Percentiles rank a stretch among this genome's conserved stretches.
These are phyloP conservation scores for Paulownia fortunei DNA, from an alignment of 257 asterid genomes.

Conservation along the genomic window DNA sequence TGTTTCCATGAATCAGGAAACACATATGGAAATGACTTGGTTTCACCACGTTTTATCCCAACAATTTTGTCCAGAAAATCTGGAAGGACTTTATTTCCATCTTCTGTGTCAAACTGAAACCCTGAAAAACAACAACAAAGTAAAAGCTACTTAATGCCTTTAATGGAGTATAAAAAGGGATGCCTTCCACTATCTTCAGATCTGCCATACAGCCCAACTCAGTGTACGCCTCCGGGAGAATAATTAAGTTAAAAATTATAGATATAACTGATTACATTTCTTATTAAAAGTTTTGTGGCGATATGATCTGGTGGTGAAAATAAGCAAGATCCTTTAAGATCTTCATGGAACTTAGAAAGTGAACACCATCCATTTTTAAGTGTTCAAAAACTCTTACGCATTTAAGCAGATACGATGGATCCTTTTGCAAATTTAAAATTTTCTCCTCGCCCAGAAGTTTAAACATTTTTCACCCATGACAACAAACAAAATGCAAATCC, in stretches of 20 bases:
- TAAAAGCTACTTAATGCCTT: not conserved
- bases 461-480: not conserved
- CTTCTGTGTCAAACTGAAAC: conserved; percentile 94
- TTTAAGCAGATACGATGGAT: not conserved
- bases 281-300: not conserved
- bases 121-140: conserved; percentile 50
- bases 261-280: not conserved
- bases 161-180: conserved; percentile 5
- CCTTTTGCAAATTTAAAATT: not conserved
- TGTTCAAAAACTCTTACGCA: not conserved
- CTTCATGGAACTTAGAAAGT: not conserved
- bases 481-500: not conserved
- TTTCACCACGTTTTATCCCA: conserved; percentile 80
- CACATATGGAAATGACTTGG: conserved; percentile 74
- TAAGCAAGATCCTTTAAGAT: not conserved
- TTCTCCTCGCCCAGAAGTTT: not conserved
- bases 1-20: conserved; percentile 94
- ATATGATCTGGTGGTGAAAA: conserved; percentile 15
- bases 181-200: conserved; percentile 11
- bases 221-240: conserved; percentile 5
- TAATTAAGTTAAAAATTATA: not conserved
- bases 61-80: conserved; percentile 68
- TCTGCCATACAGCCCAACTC: not conserved
- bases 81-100: conserved; percentile 85
- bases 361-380: conserved; percentile 3